Percentiles rank a stretch among this genome's conserved stretches.
Evolutionary conservation across 2,329 filamentous ascomycete genomes (phyloP).

Genomic region (Xylaria sp.): DNA sequence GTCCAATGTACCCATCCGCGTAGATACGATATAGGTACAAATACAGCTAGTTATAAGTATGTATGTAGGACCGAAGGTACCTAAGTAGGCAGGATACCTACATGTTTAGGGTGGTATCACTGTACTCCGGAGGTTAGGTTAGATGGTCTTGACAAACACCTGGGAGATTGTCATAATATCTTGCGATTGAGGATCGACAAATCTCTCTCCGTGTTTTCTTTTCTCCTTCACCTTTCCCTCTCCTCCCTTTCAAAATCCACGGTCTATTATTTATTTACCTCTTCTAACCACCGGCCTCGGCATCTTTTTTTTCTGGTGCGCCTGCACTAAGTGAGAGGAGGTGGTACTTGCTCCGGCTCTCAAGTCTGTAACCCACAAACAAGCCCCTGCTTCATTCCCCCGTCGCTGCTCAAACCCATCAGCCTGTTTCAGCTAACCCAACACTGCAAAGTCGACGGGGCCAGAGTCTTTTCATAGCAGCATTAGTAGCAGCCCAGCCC

Average conservation of each 20-base stretch:
- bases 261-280: no score
- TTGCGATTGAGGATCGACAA: not conserved
- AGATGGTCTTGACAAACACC: not conserved
- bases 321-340: not conserved
- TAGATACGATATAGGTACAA: not conserved
- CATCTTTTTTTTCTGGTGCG: not conserved
- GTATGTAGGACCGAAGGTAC: no score
- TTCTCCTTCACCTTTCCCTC: not conserved
- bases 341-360: not conserved
- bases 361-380: conserved; percentile 23
- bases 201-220: not conserved
- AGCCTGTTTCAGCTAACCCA: conserved; percentile 52
- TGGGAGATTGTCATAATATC: not conserved
- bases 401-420: conserved; percentile 52
- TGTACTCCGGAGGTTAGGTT: no score
- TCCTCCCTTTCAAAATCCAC: not conserved
- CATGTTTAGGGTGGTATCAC: no score
- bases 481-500: conserved; percentile 25
- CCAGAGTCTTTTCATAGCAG: conserved; percentile 39
- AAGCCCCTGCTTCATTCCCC: conserved; percentile 44
- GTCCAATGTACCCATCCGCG: not conserved
- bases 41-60: not conserved
- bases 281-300: no score
- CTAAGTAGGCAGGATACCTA: no score
- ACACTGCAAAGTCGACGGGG: conserved; percentile 41